Evolutionary conservation across 1,139 yeast genomes (phyloP), one percentile per base, ranked within the genome.

Genomic region (Spathaspora sp.): DNA sequence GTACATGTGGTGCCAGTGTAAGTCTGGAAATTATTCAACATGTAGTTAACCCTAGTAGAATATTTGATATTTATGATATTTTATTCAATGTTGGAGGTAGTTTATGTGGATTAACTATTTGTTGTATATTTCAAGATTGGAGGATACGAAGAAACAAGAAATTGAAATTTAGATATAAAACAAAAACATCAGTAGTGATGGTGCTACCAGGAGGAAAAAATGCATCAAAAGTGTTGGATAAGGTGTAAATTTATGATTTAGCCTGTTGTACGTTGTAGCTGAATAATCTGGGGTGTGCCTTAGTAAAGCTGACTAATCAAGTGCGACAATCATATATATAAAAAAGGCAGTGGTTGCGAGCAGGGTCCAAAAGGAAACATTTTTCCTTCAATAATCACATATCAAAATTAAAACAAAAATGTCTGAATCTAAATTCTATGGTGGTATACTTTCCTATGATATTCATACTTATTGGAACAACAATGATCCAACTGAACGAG

Each of bases 381-480:
- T 20, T 20, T 20, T 20, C 27, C 9, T 25, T 10, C 6, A 5
- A 10, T 27, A 10, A 8, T 27, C n/a, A 8, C 10, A 25, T 10
- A 27, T 5, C 13, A 27, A 8, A 27, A 27, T n/a, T 2, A 4
- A 11, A 2, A 27, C 13, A 27, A 31, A 31, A 3, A 31, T 31
- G 36, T 31, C 36, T 6, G 18, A 31, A 15, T 31, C 36, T 6
- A 31, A 31, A 29, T 68, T 68, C 44, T 66, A 64, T 54, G 71
- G 70, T 10, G 60, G 58, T 11, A 67, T 75, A 40, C 33, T 39
- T 18, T 70, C 79, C 4, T 80, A 73, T 62, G 84, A 80, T 58
- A 65, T 80, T 54, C 85, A 80, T 61, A 76, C 82, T 1, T 81
- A 81, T 60, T 80, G 76, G 71, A 67, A 70, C 55, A 67, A 70